Evolutionary conservation across 169 alveolate genomes (phyloP), one percentile per base, ranked within the genome.

Genomic region (Plasmodium reichenowi): DNA sequence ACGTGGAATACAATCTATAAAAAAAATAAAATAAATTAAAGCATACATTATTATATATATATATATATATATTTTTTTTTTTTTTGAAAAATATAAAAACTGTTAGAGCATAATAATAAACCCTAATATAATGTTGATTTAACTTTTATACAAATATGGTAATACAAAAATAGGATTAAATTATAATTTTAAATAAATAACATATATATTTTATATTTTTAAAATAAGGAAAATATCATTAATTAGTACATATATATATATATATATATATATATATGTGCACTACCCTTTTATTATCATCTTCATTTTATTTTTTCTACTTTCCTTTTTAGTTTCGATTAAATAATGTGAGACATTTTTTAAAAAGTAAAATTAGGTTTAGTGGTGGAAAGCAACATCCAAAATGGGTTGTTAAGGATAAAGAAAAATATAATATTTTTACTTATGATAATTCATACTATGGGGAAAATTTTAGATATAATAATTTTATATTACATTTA

Each of bases 321-420:
- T 20, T 45, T 56, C 71, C 70, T 20, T 68, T 43, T 83, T 50
- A 83, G 91, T 83, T 83, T 78, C 83, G 91, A 24, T 62, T 83
- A 68, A 83, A 83, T 72, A 83, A 83, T 83, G 91, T 66, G 71
- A 67, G 91, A 70, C 72, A 68, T 83, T 83, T 83, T 68, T 83
- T 83, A 26, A 83, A 83, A 83, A 83, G 91, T 67, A 83, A 68
- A 58, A 68, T 83, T 83, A 67, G 91, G 6, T 68, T 83, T 10
- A 83, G 91, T 70, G 91, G 91, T 58, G 91, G 91, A 1, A 83
- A 83, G 43, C 91, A 83, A 47, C 91, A 83, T 29, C 91, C 91
- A 32, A 83, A 83, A 68, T 83, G 91, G 91, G 83, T 68, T 68
- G 91, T 83, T 68, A 83, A 83, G 83, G 83, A 83, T 62, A 83